Base-by-base conservation (phyloP, 768 basidiomycete species). In the Serendipita indica region DNA sequence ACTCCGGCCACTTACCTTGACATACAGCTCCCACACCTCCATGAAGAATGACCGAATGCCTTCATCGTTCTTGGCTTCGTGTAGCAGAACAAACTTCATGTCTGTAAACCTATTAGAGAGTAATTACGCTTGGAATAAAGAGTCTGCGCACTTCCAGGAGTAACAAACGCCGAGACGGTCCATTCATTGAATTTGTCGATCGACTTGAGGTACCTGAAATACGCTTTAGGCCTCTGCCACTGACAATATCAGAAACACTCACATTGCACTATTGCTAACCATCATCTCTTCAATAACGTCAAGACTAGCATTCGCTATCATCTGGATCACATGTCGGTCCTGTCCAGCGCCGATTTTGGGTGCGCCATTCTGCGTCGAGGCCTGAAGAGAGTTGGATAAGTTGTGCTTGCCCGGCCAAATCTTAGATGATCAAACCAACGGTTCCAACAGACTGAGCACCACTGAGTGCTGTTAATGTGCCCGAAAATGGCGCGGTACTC, bases 131-230 rank as follows among this genome's bases (percentile, higher is more conserved):
- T 3, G 12, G 16, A n/a, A 18, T 35, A 25, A 3, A 20, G n/a
- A 32, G n/a, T n/a, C 60, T 54, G 65, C 91, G 74, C 72, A 98
- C 94, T 96, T 62, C 86, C 89, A 1, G 93, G 84, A 0, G 96
- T 98, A 18, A 98, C 75, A 72, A 97, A 98, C 30, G 89, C 91
- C 14, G 96, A 98, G 18, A 98, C 83, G 2, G 83, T 93, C 96
- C 96, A 99, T 68, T 98, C 96, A 67, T 98, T 97, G 72, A 97
- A 96, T 73, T 86, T 89, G 77, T 99, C 96, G 60, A 98, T 83
- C 16, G 83, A 80, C 68, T 93, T 94, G 59, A 97, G 76, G 70
- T 97, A 97, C 86, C 96, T 98, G 67, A 16, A 37, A 43, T 3
- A 25, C 13, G 34, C 33, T 27, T 12, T 25, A 57, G 18, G 41